Percentiles rank a stretch among this genome's conserved stretches.
These are phyloP conservation scores for Xylaria sp. DNA, from an alignment of 2,329 filamentous ascomycete genomes.

Conservation along the genomic window DNA sequence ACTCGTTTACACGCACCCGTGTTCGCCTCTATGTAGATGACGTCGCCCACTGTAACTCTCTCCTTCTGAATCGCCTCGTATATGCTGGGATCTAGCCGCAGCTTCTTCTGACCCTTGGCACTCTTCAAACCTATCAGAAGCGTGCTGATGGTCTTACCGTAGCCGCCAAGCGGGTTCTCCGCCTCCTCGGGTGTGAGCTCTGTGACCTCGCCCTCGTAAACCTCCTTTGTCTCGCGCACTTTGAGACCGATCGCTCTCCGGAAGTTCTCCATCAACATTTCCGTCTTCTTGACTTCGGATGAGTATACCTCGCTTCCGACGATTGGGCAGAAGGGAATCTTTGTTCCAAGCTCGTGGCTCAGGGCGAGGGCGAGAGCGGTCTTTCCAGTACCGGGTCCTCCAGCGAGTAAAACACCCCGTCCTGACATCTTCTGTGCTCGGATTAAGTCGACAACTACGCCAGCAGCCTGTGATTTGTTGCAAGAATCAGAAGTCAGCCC, in stretches of 20 bases:
- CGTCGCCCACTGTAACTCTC: slow-evolving; percentile 92
- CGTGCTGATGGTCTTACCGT: slow-evolving; percentile 97
- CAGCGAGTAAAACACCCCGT: slow-evolving; percentile 89
- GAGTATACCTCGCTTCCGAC: slow-evolving; percentile 98
- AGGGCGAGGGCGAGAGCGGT: slow-evolving; percentile 95
- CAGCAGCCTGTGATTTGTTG: slow-evolving; percentile 74
- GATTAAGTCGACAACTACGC: slow-evolving; percentile 95
- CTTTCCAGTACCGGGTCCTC: slow-evolving; percentile 96
- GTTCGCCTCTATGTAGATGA: slow-evolving; percentile 99
- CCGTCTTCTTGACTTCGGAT: slow-evolving; percentile 98
- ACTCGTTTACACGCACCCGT: slow-evolving; percentile 98
- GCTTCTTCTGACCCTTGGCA: slow-evolving; percentile 96
- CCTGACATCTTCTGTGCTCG: slow-evolving; percentile 98
- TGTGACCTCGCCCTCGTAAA: slow-evolving; percentile 98
- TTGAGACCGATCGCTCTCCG: slow-evolving; percentile 94
- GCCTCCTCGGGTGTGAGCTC: slow-evolving; percentile 98
- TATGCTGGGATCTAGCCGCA: slow-evolving; percentile 95
- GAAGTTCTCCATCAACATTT: slow-evolving; percentile 99
- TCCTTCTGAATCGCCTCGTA: slow-evolving; percentile 99
- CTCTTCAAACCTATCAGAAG: slow-evolving; percentile 95
- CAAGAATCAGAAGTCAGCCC: slow-evolving; percentile 35
- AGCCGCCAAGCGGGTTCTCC: slow-evolving; percentile 95
- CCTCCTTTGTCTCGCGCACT: slow-evolving; percentile 98
- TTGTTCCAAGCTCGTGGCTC: slow-evolving; percentile 95
- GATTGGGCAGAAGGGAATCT: slow-evolving; percentile 98